Evolutionary conservation across 768 basidiomycete species (phyloP).

Genomic region (Mycena leptocephala): DNA sequence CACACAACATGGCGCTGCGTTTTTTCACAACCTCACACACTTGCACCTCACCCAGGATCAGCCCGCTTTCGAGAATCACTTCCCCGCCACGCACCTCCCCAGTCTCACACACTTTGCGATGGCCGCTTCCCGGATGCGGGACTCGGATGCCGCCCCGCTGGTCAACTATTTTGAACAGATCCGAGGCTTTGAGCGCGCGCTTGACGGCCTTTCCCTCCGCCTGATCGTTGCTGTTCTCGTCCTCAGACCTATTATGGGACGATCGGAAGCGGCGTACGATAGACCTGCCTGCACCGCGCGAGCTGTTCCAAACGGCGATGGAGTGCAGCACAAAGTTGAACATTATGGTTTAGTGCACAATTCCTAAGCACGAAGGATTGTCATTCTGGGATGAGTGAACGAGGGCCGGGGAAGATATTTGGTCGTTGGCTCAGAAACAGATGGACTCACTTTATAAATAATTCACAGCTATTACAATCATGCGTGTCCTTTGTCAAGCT

Average conservation of each 20-base stretch:
- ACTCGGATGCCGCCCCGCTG: neutral
- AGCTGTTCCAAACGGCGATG: neutral
- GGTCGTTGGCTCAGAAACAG: slow-evolving; percentile 13
- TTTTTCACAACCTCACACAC: neutral
- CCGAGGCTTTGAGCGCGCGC: neutral
- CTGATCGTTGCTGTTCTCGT: neutral
- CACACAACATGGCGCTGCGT: neutral
- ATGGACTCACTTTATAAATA: too few relatives aligned
- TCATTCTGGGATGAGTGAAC: slow-evolving; percentile 3
- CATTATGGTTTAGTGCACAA: neutral
- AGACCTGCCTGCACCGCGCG: neutral
- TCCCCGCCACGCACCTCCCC: neutral
- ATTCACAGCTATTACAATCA: too few relatives aligned
- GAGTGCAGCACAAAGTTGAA: neutral
- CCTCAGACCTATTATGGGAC: neutral
- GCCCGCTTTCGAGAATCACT: neutral
- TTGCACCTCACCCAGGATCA: neutral
- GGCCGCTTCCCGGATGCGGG: neutral
- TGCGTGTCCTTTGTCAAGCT: too few relatives aligned
- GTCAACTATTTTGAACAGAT: neutral
- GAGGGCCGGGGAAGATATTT: neutral
- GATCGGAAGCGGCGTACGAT: neutral
- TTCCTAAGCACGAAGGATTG: neutral
- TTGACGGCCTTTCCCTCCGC: neutral
- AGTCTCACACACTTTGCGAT: slow-evolving; percentile 3